Evolutionary conservation across 495 filamentous ascomycete species (phyloP), one percentile per base, ranked within the genome.

Genomic region (Hypomontagnella submonticulosa): DNA sequence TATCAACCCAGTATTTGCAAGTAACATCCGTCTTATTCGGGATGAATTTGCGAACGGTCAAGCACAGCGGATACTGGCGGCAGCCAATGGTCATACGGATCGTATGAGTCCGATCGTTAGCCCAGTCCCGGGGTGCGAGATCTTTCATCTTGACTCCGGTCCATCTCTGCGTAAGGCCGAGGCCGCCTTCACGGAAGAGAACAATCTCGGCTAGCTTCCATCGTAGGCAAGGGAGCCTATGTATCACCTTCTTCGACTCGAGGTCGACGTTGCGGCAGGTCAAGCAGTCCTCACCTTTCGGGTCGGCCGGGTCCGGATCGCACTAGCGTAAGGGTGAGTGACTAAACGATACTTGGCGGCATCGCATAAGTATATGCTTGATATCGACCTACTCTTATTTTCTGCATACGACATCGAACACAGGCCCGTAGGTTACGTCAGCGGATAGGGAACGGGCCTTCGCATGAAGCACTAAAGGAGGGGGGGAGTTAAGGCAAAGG

Each of bases 181-280:
- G 55, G 3, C 77, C 76, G 7, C 77, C 77, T 3, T 70, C 62
- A 16, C 80, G 80, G 44, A 75, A 76, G 4, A 77, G 63, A 4
- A 62, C 50, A 9, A 77, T 69, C 34, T 76, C 69, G 16, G 74
- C 72, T 7, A 81, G 56, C 60, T 75, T 80, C 57, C 64, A 74
- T 9, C 79, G 77, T 23, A 76, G 47, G 36, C 80, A 83, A 0
- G 73, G 77, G 12, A 78, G 60, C 18, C 68, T 66, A 49, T 82
- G 79, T 13, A 81, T 79, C 9, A 77, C 76, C 52, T 82, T 83
- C 57, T 79, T 81, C 3, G 76, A 75, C 1, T 68, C 72, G 23
- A 71, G 66, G 33, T 72, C 69, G 1, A 80, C 71, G 0, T 53
- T 68, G 11, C 63, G 52, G 43, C 80, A 83, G 2, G 75, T 74